Percentiles rank a stretch among this genome's conserved stretches.
These are phyloP conservation scores for Talaromyces proteolyticus DNA, from an alignment of 495 filamentous ascomycete species.

Conservation along the genomic window DNA sequence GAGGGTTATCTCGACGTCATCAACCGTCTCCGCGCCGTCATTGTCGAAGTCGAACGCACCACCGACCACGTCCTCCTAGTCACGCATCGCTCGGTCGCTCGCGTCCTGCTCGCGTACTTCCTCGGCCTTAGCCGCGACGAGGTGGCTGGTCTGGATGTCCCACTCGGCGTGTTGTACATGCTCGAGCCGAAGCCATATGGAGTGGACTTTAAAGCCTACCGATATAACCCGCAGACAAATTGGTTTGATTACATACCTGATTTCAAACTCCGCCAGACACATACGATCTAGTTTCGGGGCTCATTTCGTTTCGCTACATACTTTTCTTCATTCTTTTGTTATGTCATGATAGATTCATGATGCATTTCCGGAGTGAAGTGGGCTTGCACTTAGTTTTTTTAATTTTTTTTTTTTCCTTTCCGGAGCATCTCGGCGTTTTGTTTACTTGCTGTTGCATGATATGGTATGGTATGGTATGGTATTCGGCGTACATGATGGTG, in stretches of 20 bases:
- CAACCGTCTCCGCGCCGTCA: slow-evolving; percentile 89
- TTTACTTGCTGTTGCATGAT: too few relatives aligned
- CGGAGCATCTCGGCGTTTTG: too few relatives aligned
- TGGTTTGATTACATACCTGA: slow-evolving; percentile 80
- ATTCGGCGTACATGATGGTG: too few relatives aligned
- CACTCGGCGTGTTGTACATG: slow-evolving; percentile 85
- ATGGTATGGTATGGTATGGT: too few relatives aligned
- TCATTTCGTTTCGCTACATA: not conserved
- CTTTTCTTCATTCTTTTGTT: not conserved
- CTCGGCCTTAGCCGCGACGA: slow-evolving; percentile 82
- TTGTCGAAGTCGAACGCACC: slow-evolving; percentile 94
- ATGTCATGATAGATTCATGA: not conserved
- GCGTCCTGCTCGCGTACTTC: slow-evolving; percentile 94
- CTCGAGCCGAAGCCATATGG: slow-evolving; percentile 97
- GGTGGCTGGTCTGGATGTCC: slow-evolving; percentile 88
- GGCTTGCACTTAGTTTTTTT: too few relatives aligned
- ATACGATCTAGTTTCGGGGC: not conserved
- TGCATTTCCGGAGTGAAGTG: not conserved
- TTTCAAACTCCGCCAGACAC: slow-evolving; percentile 61
- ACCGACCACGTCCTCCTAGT: slow-evolving; percentile 91
- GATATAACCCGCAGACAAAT: slow-evolving; percentile 67
- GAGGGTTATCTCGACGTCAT: slow-evolving; percentile 97
- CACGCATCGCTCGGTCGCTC: slow-evolving; percentile 81
- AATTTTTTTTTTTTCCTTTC: too few relatives aligned
- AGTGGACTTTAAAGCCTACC: slow-evolving; percentile 91